Evolutionary conservation across 805 yeast species (phyloP).

Genomic region (Saccharomycopsis fibuligera): DNA sequence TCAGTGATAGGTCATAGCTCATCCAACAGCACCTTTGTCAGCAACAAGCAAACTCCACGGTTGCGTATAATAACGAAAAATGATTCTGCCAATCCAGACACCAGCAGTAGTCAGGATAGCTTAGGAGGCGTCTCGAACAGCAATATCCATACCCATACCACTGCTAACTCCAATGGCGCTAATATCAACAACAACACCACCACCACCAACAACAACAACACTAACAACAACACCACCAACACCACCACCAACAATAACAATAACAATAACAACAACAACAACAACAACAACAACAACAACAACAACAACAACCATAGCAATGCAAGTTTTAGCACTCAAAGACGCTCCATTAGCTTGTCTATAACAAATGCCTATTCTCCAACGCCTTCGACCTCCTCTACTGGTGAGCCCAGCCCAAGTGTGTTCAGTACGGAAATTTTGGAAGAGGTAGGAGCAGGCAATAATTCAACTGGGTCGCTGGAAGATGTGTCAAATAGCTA

Average conservation of each 20-base stretch:
- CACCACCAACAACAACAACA: too few relatives aligned
- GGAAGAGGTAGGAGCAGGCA: slow-evolving; percentile 16
- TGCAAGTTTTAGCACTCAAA: too few relatives aligned
- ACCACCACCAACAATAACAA: too few relatives aligned
- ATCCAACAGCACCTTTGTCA: background rate
- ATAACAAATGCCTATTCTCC: slow-evolving; percentile 22
- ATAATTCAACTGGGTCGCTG: slow-evolving; percentile 6
- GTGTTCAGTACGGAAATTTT: slow-evolving; percentile 21
- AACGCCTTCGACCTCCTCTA: slow-evolving; percentile 13
- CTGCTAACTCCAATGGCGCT: background rate
- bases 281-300: background rate
- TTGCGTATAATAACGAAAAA: too few relatives aligned
- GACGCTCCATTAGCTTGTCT: slow-evolving; percentile 12
- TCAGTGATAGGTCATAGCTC: too few relatives aligned
- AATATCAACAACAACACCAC: background rate
- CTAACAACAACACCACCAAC: too few relatives aligned
- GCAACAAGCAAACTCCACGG: too few relatives aligned
- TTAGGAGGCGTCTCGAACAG: background rate
- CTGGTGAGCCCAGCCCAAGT: slow-evolving; percentile 19
- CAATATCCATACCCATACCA: slow-evolving; percentile 1
- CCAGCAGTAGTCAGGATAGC: background rate
- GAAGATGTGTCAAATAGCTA: background rate
- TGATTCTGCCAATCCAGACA: background rate
- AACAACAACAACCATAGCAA: background rate
- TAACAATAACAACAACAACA: background rate